Evolutionary conservation across 306 rosid species (phyloP).

Genomic region (Fragaria iinumae): DNA sequence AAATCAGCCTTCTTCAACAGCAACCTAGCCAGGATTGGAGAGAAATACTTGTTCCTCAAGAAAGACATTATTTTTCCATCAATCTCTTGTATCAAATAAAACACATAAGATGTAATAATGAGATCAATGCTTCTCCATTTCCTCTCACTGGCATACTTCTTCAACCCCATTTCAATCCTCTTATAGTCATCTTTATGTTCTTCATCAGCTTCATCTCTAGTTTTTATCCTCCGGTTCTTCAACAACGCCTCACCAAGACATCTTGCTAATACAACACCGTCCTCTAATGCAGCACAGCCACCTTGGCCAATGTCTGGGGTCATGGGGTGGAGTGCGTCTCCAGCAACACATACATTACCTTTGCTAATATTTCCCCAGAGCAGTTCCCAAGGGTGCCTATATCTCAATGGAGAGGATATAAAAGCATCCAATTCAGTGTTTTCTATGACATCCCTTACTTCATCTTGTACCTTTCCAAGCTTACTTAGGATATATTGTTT

Average conservation of each 20-base stretch:
- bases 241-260: slow-evolving; percentile 21
- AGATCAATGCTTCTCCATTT: slow-evolving; percentile 59
- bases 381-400: slow-evolving; percentile 59
- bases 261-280: slow-evolving; percentile 42
- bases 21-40: slow-evolving; percentile 25
- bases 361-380: slow-evolving; percentile 54
- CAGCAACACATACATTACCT: slow-evolving; percentile 63
- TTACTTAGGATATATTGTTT: slow-evolving; percentile 47
- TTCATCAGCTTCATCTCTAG: background rate
- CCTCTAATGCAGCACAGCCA: slow-evolving; percentile 60
- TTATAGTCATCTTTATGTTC: background rate
- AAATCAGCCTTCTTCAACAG: slow-evolving; percentile 34
- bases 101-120: slow-evolving; percentile 28
- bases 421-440: slow-evolving; percentile 36
- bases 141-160: slow-evolving; percentile 34
- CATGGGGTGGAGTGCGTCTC: slow-evolving; percentile 78
- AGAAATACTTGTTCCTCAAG: slow-evolving; percentile 36
- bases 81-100: slow-evolving; percentile 37
- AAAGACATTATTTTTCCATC: slow-evolving; percentile 28
- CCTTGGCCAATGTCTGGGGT: slow-evolving; percentile 70
- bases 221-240: background rate
- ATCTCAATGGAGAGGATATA: slow-evolving; percentile 14
- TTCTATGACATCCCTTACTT: slow-evolving; percentile 35
- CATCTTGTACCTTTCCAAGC: slow-evolving; percentile 45
- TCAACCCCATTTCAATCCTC: slow-evolving; percentile 29